Conservation (phyloP, 202 grass and related monocot species). For the Bolboschoenoplectus hybrid region DNA sequence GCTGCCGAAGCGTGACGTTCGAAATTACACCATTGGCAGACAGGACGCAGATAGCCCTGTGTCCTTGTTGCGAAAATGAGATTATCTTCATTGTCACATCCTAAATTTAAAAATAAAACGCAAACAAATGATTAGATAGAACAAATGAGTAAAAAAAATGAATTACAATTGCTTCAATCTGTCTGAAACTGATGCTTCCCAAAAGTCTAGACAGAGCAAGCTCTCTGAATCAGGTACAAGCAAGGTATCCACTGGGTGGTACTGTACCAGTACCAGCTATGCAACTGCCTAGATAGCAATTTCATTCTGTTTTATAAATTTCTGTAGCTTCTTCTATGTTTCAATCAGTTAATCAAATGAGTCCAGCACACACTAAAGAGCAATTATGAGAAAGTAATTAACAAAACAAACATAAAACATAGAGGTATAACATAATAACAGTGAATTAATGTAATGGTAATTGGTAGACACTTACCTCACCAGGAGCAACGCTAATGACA, state of each 20-base stretch:
- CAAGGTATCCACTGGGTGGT: neutral
- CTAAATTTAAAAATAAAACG: conserved; percentile 36
- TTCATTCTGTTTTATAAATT: neutral
- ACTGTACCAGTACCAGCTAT: neutral
- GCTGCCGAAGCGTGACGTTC: conserved; percentile 73
- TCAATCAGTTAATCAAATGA: neutral
- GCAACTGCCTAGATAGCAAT: neutral
- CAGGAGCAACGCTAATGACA: conserved; percentile 70
- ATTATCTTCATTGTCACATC: conserved; percentile 88
- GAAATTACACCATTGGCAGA: conserved; percentile 77
- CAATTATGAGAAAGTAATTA: conserved; percentile 33
- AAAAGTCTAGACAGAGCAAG: neutral
- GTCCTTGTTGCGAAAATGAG: conserved; percentile 87
- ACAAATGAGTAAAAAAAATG: neutral
- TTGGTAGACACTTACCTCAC: conserved; percentile 57
- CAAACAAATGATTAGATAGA: conserved; percentile 15
- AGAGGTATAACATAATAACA: neutral
- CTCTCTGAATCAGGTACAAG: neutral
- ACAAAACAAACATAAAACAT: conserved; percentile 19
- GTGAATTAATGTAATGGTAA: neutral
- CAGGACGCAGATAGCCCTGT: conserved; percentile 69
- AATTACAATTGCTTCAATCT: neutral
- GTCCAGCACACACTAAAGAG: neutral
- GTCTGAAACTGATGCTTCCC: conserved; percentile 6
- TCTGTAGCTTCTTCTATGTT: neutral